phyloP scores from a whole-genome alignment of 176 grass and related monocot genomes.

The Hordeum vulgare region DNA sequence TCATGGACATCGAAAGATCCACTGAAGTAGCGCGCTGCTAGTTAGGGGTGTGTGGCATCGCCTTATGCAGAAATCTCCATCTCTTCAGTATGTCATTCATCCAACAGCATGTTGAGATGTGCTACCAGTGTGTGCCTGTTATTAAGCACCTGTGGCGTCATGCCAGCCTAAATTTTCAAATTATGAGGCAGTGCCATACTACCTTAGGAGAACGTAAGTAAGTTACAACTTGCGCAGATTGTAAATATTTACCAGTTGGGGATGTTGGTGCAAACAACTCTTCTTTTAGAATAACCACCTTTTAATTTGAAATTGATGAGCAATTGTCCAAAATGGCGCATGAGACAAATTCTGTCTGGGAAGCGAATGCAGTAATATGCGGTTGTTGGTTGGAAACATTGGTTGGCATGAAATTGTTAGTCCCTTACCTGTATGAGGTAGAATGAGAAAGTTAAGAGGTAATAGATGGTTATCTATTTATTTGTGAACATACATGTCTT shows the following conservation, averaged over 20 bases:
- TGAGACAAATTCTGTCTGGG: too few species aligned
- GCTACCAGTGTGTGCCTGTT: background rate
- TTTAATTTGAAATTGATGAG: too few species aligned
- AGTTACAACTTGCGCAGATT: background rate
- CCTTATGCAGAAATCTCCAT: background rate
- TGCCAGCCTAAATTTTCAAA: background rate
- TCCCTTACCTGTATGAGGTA: too few species aligned
- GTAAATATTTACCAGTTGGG: constrained; percentile 22
- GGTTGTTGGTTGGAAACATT: too few species aligned
- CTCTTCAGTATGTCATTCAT: background rate
- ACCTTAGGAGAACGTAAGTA: background rate
- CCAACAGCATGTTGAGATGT: background rate
- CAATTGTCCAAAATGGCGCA: too few species aligned
- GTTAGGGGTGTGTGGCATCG: background rate
- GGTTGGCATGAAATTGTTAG: too few species aligned
- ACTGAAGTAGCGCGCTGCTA: constrained; percentile 19
- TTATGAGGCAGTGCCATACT: background rate
- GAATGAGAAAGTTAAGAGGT: too few species aligned
- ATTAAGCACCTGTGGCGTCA: background rate
- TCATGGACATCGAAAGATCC: constrained; percentile 60
- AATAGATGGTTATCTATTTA: too few species aligned
- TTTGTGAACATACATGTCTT: too few species aligned
- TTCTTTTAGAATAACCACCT: too few species aligned
- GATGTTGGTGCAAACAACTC: background rate
- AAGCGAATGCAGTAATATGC: too few species aligned